A percentile compares a stretch with the other conserved stretches of the same genome.
These are phyloP conservation scores for Erysimum cheiri DNA, from an alignment of 441 rosid genomes.

Conservation along the genomic window DNA sequence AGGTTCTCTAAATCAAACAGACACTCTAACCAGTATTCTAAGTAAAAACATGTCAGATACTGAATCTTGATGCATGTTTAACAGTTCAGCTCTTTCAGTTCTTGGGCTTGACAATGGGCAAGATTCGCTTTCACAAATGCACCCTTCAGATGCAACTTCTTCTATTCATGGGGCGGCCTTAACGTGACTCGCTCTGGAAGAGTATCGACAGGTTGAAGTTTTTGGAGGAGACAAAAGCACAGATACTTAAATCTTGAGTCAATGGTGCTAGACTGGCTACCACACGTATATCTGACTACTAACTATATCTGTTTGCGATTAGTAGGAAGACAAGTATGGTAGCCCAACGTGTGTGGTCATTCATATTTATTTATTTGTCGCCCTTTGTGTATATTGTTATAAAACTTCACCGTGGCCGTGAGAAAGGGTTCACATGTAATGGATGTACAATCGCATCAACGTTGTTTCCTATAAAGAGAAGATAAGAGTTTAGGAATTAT, in stretches of 20 bases:
- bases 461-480: slow-evolving; percentile 37
- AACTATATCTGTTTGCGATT: slow-evolving; percentile 34
- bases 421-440: slow-evolving; percentile 28
- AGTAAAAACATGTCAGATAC: background rate
- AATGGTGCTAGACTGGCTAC: slow-evolving; percentile 34
- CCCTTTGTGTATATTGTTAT: slow-evolving; percentile 33
- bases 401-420: slow-evolving; percentile 26
- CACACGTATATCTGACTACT: slow-evolving; percentile 39
- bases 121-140: slow-evolving; percentile 55
- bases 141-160: slow-evolving; percentile 59
- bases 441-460: slow-evolving; percentile 36
- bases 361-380: slow-evolving; percentile 18
- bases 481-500: background rate
- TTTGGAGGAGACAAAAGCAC: slow-evolving; percentile 38
- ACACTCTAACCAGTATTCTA: background rate
- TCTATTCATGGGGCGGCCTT: slow-evolving; percentile 63
- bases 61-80: slow-evolving; percentile 33
- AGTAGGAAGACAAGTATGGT: slow-evolving; percentile 35
- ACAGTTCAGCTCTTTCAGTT: slow-evolving; percentile 71
- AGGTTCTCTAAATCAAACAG: slow-evolving; percentile 31
- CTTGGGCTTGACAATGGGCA: slow-evolving; percentile 73
- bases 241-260: slow-evolving; percentile 23
- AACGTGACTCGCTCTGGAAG: slow-evolving; percentile 45
- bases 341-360: slow-evolving; percentile 36
- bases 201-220: slow-evolving; percentile 18